phyloP scores from a whole-genome alignment of 768 basidiomycete genomes.

The Paxillus rubicundulus region DNA sequence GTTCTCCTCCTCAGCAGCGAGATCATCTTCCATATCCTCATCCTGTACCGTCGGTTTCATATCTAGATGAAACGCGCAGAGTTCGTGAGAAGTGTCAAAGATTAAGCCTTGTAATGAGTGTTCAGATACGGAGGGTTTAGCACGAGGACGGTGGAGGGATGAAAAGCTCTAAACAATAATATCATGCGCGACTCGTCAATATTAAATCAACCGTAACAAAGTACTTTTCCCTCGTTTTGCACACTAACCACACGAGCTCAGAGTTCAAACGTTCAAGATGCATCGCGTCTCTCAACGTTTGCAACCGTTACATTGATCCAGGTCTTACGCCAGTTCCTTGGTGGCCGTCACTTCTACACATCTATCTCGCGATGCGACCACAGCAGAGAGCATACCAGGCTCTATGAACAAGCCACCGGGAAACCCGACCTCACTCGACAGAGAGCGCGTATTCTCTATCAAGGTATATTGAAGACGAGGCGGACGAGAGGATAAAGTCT shows the following conservation, averaged over 20 bases:
- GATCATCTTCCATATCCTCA: constrained; percentile 78
- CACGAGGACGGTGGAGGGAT: not conserved
- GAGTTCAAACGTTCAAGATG: not conserved
- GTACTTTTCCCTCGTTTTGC: too few species aligned
- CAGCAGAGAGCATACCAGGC: not conserved
- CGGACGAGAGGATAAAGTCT: constrained; percentile 26
- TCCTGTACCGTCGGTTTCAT: constrained; percentile 48
- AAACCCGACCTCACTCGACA: constrained; percentile 11
- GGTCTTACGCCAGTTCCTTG: not conserved
- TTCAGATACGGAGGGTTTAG: too few species aligned
- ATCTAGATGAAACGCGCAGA: not conserved
- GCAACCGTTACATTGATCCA: not conserved
- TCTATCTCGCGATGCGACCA: constrained; percentile 1
- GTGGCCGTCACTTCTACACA: not conserved
- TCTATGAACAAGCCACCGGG: not conserved
- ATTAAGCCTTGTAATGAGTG: too few species aligned
- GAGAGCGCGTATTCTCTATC: constrained; percentile 21
- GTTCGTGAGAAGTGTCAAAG: not conserved
- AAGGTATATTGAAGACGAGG: constrained; percentile 26
- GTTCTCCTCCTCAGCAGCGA: constrained; percentile 82
- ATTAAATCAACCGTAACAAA: not conserved
- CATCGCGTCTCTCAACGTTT: not conserved
- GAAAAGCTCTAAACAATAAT: not conserved
- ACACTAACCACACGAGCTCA: not conserved
- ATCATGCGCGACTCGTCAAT: constrained; percentile 25